These are phyloP conservation scores for Cardamine occulta DNA, from an alignment of 345 rosid genomes.

Conservation along the genomic window DNA sequence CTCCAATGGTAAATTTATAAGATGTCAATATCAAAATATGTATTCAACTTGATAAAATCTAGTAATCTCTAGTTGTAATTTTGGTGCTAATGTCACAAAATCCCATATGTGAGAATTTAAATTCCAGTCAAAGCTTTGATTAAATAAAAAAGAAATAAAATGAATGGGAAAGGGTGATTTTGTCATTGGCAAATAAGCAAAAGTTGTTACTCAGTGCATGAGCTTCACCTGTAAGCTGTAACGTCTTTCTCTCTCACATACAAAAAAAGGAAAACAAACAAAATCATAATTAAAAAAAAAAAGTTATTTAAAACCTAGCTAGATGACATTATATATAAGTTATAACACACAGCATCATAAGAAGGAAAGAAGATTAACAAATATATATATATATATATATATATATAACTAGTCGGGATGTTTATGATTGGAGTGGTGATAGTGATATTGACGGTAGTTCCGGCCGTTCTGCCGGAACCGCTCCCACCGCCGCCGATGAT, in stretches of 20 bases:
- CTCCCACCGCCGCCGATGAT: conserved; percentile 44
- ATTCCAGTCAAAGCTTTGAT: conserved; percentile 10
- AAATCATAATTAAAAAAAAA: not conserved
- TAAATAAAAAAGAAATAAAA: not conserved
- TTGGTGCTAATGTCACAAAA: conserved; percentile 7
- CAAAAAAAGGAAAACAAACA: conserved; percentile 32
- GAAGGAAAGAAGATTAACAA: conserved; percentile 7
- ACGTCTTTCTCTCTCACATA: conserved; percentile 45
- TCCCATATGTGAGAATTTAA: not conserved
- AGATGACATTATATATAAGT: conserved; percentile 11
- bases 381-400: no score
- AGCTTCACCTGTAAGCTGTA: conserved; percentile 45
- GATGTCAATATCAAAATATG: not conserved
- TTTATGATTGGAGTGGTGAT: conserved; percentile 24
- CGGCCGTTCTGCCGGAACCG: conserved; percentile 38
- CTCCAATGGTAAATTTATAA: not conserved
- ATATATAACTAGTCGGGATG: conserved; percentile 6
- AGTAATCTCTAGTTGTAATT: not conserved
- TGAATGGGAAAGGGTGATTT: not conserved
- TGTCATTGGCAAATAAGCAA: conserved; percentile 35
- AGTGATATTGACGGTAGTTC: conserved; percentile 29
- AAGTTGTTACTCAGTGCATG: conserved; percentile 40
- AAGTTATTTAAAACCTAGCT: not conserved
- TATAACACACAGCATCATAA: not conserved
- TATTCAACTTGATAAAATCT: not conserved